Percentiles rank a stretch among this genome's conserved stretches.
phyloP scores from a whole-genome alignment of 192 early-diverging fungal species.

The Obelidium mucronatum region DNA sequence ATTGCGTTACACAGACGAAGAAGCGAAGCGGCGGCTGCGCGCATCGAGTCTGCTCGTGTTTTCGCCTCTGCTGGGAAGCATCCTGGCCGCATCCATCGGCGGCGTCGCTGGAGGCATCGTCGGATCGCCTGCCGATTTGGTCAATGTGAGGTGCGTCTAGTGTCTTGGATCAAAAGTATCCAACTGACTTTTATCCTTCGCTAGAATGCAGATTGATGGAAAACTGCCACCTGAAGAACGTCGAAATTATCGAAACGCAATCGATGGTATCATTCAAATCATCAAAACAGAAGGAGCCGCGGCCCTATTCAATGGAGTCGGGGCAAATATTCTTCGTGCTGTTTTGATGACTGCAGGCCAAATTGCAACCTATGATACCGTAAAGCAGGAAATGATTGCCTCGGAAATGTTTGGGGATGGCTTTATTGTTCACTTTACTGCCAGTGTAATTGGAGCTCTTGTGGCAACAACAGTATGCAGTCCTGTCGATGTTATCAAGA shows the following conservation, averaged over 20 bases:
- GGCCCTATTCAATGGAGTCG: constrained; percentile 43
- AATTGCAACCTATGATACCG: constrained; percentile 37
- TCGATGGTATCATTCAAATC: constrained; percentile 45
- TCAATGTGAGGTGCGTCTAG: constrained; percentile 15
- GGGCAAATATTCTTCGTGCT: constrained; percentile 45
- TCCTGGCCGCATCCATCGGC: constrained; percentile 26
- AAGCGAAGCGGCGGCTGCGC: background rate
- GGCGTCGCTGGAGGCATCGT: constrained; percentile 41
- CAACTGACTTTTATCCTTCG: constrained; percentile 11
- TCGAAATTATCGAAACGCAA: constrained; percentile 43
- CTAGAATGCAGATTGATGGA: constrained; percentile 47
- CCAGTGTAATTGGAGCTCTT: constrained; percentile 33
- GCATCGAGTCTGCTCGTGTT: background rate
- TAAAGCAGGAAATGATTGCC: constrained; percentile 26
- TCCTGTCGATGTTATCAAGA: constrained; percentile 45
- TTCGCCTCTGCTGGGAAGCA: constrained; percentile 28
- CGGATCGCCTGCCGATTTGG: constrained; percentile 26
- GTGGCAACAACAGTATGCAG: constrained; percentile 43
- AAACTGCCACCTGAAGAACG: constrained; percentile 40
- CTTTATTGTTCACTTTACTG: constrained; percentile 34
- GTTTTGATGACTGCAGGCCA: constrained; percentile 48
- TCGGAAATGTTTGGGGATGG: constrained; percentile 31
- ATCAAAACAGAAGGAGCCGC: constrained; percentile 35
- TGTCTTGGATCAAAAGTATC: background rate
- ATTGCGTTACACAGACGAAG: background rate